A percentile compares a stretch with the other conserved stretches of the same genome.
These are phyloP conservation scores for Beauveria bassiana DNA, from an alignment of 2,329 filamentous ascomycete species.

Conservation along the genomic window DNA sequence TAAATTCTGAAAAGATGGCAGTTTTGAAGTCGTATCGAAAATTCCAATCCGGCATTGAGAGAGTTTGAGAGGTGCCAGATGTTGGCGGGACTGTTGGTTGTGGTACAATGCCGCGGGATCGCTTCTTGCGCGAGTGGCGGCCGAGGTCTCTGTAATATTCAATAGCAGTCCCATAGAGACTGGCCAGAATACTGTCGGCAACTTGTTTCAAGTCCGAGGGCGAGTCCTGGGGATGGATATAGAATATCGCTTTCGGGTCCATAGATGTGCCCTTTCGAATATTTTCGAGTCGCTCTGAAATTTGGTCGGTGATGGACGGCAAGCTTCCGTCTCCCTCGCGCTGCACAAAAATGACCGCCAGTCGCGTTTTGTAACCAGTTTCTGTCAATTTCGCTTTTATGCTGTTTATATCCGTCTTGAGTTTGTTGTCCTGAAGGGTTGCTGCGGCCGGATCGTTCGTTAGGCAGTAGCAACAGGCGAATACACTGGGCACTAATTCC, in stretches of 20 bases:
- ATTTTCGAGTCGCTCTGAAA: constrained; percentile 63
- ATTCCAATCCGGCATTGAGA: constrained; percentile 85
- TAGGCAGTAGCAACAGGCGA: constrained; percentile 74
- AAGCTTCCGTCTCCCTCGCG: constrained; percentile 21
- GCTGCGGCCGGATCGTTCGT: constrained; percentile 64
- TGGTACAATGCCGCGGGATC: constrained; percentile 67
- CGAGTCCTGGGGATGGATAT: constrained; percentile 68
- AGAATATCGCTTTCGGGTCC: constrained; percentile 79
- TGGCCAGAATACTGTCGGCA: constrained; percentile 62
- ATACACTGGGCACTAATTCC: constrained; percentile 68
- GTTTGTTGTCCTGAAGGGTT: constrained; percentile 74
- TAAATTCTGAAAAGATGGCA: constrained; percentile 82
- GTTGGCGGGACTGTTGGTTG: constrained; percentile 78
- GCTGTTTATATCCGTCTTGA: constrained; percentile 79
- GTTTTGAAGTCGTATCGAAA: constrained; percentile 93
- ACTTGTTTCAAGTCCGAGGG: constrained; percentile 65
- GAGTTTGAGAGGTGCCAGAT: constrained; percentile 72
- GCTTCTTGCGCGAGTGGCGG: constrained; percentile 86
- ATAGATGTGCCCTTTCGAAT: constrained; percentile 74
- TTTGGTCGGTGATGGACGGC: constrained; percentile 52
- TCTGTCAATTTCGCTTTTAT: constrained; percentile 59
- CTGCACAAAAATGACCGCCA: constrained; percentile 56
- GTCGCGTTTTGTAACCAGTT: constrained; percentile 69
- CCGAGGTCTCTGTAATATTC: constrained; percentile 93
- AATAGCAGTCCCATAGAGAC: constrained; percentile 65